Percentiles rank a stretch among this genome's conserved stretches.
These are phyloP conservation scores for Blepharisma japonicum DNA, from an alignment of 73 alveolate genomes.

Conservation along the genomic window DNA sequence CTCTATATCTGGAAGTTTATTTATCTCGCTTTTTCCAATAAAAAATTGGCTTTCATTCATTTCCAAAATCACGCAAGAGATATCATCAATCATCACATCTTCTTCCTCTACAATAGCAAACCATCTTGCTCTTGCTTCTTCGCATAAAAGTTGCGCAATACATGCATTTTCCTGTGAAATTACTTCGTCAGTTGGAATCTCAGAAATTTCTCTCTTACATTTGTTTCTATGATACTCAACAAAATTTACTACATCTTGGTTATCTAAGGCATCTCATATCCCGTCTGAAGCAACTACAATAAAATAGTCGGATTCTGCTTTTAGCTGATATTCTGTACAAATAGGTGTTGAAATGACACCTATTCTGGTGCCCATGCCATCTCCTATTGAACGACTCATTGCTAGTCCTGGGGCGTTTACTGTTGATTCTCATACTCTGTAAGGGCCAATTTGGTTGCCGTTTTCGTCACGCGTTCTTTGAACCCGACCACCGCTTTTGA, in stretches of 20 bases:
- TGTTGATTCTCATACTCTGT: conserved; percentile 15
- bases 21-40: not conserved
- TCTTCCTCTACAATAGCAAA: conserved; percentile 28
- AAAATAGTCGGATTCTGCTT: not conserved
- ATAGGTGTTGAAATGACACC: conserved; percentile 30
- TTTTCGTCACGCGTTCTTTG: not conserved
- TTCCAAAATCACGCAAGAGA: conserved; percentile 16
- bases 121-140: conserved; percentile 31
- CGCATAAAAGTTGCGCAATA: conserved; percentile 28
- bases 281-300: conserved; percentile 32
- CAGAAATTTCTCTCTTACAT: not conserved
- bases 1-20: too few relatives aligned
- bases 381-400: conserved; percentile 28
- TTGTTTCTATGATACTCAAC: conserved; percentile 14
- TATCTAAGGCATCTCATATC: conserved; percentile 14
- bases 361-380: conserved; percentile 5
- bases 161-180: not conserved
- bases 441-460: conserved; percentile 31
- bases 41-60: not conserved
- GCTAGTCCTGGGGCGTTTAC: conserved; percentile 30
- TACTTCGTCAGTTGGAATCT: not conserved
- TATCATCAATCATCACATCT: conserved; percentile 32
- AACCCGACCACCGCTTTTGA: conserved; percentile 13
- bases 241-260: conserved; percentile 28
- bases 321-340: conserved; percentile 1